A percentile compares a stretch with the other conserved stretches of the same genome.
These are phyloP conservation scores for Pythium dissotocum DNA, from an alignment of 352 stramenopile genomes.

Conservation along the genomic window DNA sequence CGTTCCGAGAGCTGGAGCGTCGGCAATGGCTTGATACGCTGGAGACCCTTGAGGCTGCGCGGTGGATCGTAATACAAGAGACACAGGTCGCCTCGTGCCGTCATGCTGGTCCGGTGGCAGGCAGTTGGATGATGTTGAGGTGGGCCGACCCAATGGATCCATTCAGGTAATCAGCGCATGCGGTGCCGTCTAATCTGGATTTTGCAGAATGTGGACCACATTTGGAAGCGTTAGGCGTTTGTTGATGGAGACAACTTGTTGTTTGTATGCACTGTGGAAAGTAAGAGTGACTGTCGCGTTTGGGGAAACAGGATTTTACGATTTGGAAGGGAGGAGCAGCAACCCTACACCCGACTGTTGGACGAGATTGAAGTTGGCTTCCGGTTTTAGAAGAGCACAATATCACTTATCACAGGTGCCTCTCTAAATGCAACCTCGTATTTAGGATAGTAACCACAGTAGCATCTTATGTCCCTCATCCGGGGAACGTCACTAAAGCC, in stretches of 20 bases:
- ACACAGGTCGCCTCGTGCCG: neutral
- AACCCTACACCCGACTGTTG: slow-evolving; percentile 8
- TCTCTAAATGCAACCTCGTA: neutral
- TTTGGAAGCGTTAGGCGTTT: slow-evolving; percentile 11
- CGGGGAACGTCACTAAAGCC: slow-evolving; percentile 8
- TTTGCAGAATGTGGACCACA: slow-evolving; percentile 18
- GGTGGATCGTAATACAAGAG: neutral
- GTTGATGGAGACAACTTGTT: slow-evolving; percentile 3
- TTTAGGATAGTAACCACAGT: neutral
- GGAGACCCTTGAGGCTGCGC: neutral
- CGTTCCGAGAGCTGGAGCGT: neutral
- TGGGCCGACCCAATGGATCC: slow-evolving; percentile 3
- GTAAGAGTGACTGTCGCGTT: neutral
- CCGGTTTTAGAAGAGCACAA: slow-evolving; percentile 7
- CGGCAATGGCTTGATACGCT: neutral
- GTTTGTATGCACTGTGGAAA: neutral
- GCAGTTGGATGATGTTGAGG: neutral
- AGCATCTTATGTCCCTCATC: neutral
- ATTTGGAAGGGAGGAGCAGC: neutral
- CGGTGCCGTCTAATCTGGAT: slow-evolving; percentile 19
- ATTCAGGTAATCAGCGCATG: neutral
- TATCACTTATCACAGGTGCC: neutral
- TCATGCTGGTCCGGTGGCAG: slow-evolving; percentile 5
- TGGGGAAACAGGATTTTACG: slow-evolving; percentile 7
- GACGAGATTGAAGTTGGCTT: slow-evolving; percentile 9